These are phyloP conservation scores for Dipteronia dyeriana DNA, from an alignment of 345 rosid species.

Conservation along the genomic window DNA sequence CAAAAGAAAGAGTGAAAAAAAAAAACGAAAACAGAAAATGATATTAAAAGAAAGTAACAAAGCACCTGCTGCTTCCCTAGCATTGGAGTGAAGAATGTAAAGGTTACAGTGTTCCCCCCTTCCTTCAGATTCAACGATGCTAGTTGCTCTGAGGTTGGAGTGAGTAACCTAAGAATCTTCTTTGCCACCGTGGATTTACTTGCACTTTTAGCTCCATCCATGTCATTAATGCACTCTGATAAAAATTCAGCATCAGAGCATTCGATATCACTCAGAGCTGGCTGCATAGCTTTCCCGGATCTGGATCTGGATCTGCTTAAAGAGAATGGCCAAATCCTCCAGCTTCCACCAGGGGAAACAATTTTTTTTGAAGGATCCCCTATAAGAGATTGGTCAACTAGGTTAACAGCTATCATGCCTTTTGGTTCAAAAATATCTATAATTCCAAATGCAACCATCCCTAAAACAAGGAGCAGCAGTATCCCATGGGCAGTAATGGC, in stretches of 20 bases:
- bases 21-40: conserved; percentile 8
- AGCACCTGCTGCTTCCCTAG: conserved; percentile 86
- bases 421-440: conserved; percentile 46
- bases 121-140: conserved; percentile 77
- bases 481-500: conserved; percentile 62
- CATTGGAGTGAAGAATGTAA: conserved; percentile 89
- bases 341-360: conserved; percentile 55
- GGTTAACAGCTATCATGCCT: conserved; percentile 61
- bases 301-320: conserved; percentile 44
- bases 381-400: conserved; percentile 38
- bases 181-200: conserved; percentile 40
- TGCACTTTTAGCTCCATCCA: conserved; percentile 32
- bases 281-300: conserved; percentile 35
- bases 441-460: conserved; percentile 54
- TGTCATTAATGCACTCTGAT: conserved; percentile 26
- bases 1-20: conserved; percentile 12
- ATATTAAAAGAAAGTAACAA: conserved; percentile 10
- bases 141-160: conserved; percentile 89
- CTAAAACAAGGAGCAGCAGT: conserved; percentile 58
- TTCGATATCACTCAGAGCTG: conserved; percentile 29
- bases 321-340: conserved; percentile 93
- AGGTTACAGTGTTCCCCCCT: conserved; percentile 72
- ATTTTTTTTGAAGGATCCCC: conserved; percentile 44
- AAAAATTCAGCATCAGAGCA: conserved; percentile 33
- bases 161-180: conserved; percentile 53